These are phyloP conservation scores for Raddia guianensis DNA, from an alignment of 176 grass and related monocot species.

Conservation along the genomic window DNA sequence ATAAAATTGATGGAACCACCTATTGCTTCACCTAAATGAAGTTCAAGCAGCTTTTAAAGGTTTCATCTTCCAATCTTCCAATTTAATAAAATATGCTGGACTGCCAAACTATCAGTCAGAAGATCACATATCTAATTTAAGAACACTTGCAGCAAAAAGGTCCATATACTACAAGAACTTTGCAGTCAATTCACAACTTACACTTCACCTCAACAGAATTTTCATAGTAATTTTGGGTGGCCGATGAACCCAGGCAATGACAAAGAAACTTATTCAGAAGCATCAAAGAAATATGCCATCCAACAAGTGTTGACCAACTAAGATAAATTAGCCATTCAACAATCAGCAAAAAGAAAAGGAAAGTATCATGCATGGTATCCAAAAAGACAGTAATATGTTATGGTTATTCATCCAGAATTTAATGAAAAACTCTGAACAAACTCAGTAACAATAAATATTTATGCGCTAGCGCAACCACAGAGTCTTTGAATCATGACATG, in stretches of 20 bases:
- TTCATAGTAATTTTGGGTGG: neutral
- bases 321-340: neutral
- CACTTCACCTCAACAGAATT: neutral
- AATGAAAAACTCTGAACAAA: constrained; percentile 27
- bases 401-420: constrained; percentile 26
- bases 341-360: neutral
- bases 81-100: neutral
- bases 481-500: constrained; percentile 31
- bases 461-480: constrained; percentile 4
- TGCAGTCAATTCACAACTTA: neutral
- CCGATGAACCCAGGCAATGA: neutral
- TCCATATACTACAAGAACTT: neutral
- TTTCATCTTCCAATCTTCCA: neutral
- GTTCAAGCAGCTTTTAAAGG: neutral
- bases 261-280: neutral
- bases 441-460: constrained; percentile 38
- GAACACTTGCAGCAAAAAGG: neutral
- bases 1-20: neutral
- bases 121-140: neutral
- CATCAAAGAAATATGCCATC: neutral
- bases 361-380: no score
- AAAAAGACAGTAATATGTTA: neutral
- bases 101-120: neutral
- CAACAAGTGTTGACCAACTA: neutral
- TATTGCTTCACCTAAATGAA: neutral